Percentiles rank a stretch among this genome's conserved stretches.
Conservation (phyloP, 2,329 filamentous ascomycete genomes). For the Colletotrichum kahawae region DNA sequence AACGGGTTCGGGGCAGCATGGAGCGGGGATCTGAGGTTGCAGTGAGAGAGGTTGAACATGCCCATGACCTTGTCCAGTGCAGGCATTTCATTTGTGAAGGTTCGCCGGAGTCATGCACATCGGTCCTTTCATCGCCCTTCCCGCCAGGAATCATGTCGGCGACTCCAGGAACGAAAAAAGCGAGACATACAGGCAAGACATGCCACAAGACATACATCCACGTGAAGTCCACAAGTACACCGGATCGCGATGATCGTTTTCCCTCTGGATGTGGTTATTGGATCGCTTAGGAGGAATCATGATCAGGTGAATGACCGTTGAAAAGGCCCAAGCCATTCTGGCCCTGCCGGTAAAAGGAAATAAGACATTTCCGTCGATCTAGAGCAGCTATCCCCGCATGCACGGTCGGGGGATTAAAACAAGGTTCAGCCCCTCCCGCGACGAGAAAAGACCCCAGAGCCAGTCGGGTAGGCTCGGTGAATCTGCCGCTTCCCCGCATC, state of each 20-base stretch:
- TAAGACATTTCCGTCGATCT: conserved; percentile 1
- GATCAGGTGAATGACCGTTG: neutral
- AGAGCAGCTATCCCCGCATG: conserved; percentile 7
- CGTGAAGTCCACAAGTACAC: neutral
- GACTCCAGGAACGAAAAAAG: neutral
- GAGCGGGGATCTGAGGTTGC: neutral
- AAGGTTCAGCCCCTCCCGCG: conserved; percentile 21
- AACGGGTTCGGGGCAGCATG: neutral
- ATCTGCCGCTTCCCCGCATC: neutral
- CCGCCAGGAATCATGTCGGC: neutral
- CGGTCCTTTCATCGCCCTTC: neutral
- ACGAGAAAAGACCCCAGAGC: neutral
- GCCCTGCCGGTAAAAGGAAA: neutral
- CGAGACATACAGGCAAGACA: neutral
- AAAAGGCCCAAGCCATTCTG: neutral
- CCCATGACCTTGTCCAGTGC: neutral
- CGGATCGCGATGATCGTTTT: neutral
- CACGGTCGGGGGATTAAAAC: conserved; percentile 13
- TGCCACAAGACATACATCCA: neutral
- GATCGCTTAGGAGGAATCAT: neutral
- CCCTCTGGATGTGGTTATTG: neutral
- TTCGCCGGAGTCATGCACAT: neutral
- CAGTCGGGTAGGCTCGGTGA: neutral
- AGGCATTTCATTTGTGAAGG: neutral
- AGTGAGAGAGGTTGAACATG: neutral